Conservation (phyloP, 108 stramenopile species). For the Fistulifera pelliculosa region DNA sequence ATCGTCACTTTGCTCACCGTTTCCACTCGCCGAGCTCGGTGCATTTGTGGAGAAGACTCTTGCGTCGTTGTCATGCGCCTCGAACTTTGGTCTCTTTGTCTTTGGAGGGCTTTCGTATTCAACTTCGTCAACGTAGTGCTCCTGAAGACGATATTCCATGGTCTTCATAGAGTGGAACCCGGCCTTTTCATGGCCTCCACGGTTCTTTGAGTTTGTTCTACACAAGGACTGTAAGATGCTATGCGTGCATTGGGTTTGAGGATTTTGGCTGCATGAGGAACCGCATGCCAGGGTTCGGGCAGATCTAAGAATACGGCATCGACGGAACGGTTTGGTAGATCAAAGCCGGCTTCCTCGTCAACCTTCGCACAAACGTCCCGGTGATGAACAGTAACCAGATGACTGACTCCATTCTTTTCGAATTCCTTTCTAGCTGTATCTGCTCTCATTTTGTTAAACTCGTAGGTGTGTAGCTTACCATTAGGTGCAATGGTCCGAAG, state of each 20-base stretch:
- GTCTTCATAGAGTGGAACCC: conserved; percentile 83
- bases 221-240: conserved; percentile 89
- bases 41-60: conserved; percentile 6
- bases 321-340: conserved; percentile 43
- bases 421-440: conserved; percentile 79
- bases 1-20: background rate
- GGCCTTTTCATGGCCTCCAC: conserved; percentile 37
- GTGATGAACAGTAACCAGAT: conserved; percentile 66
- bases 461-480: conserved; percentile 87
- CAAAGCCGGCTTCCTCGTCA: conserved; percentile 49
- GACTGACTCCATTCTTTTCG: conserved; percentile 55
- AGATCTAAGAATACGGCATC: conserved; percentile 92
- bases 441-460: conserved; percentile 85
- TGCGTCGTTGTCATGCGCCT: conserved; percentile 22
- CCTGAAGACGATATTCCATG: conserved; percentile 75
- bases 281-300: conserved; percentile 91
- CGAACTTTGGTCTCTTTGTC: conserved; percentile 27
- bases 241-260: conserved; percentile 66
- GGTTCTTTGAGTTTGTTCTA: conserved; percentile 88
- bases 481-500: conserved; percentile 79
- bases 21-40: background rate
- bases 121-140: conserved; percentile 72
- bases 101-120: conserved; percentile 44
- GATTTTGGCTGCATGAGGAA: conserved; percentile 70
- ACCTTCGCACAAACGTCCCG: conserved; percentile 81